A percentile compares a stretch with the other conserved stretches of the same genome.
Conservation (phyloP, 805 yeast genomes). For the Myxozyma mucilagina region DNA sequence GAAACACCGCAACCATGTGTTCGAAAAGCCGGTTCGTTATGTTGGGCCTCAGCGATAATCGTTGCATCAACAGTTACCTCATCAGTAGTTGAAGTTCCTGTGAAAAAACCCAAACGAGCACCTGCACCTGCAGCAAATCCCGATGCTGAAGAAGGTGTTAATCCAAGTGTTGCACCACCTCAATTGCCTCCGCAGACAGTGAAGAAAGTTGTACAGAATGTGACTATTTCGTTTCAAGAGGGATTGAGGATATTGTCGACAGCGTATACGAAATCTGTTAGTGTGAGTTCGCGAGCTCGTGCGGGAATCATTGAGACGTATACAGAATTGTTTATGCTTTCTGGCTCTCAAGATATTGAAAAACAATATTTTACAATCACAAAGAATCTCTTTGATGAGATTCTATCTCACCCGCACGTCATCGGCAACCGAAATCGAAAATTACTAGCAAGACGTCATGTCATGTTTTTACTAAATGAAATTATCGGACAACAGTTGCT, state of each 20-base stretch:
- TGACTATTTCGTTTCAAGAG: slow-evolving; percentile 31
- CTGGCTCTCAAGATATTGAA: slow-evolving; percentile 32
- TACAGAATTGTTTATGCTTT: slow-evolving; percentile 28
- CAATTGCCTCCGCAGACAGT: slow-evolving; percentile 18
- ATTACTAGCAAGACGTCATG: slow-evolving; percentile 35
- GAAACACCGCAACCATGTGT: slow-evolving; percentile 21
- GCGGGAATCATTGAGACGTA: slow-evolving; percentile 37
- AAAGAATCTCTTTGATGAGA: slow-evolving; percentile 27
- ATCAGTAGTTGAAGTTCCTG: slow-evolving; percentile 25
- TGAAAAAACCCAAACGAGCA: slow-evolving; percentile 27
- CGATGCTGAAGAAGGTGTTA: slow-evolving; percentile 13
- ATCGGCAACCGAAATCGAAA: slow-evolving; percentile 20
- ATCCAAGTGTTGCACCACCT: slow-evolving; percentile 14
- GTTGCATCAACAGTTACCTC: slow-evolving; percentile 21
- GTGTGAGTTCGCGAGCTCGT: slow-evolving; percentile 27
- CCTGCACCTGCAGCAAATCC: slow-evolving; percentile 9
- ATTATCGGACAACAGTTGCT: slow-evolving; percentile 35
- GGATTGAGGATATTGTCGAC: slow-evolving; percentile 28
- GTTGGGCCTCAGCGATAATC: slow-evolving; percentile 36
- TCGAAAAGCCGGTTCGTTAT: slow-evolving; percentile 31
- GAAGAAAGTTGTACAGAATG: slow-evolving; percentile 29
- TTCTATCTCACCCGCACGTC: slow-evolving; percentile 27
- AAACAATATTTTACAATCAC: slow-evolving; percentile 32
- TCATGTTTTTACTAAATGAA: slow-evolving; percentile 34
- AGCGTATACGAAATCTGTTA: slow-evolving; percentile 29